Evolutionary conservation across 768 basidiomycete genomes (phyloP).

Genomic region (Lactarius hatsudake): DNA sequence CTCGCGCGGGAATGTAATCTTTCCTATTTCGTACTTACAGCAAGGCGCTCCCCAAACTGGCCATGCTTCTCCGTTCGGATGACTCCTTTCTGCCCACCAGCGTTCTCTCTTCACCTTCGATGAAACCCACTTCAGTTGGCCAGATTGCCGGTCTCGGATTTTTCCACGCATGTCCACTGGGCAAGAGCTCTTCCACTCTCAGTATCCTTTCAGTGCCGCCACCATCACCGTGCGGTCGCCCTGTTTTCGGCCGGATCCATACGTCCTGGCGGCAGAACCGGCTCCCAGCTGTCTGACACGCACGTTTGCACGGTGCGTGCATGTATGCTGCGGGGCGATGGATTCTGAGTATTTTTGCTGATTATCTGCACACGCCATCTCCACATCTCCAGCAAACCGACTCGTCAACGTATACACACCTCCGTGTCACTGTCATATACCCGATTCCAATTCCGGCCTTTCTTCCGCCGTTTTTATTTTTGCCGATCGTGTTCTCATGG

Average conservation of each 20-base stretch:
- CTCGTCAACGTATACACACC: background rate
- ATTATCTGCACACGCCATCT: background rate
- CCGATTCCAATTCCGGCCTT: background rate
- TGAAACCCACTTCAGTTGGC: slow-evolving; percentile 10
- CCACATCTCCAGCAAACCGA: background rate
- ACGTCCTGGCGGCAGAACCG: background rate
- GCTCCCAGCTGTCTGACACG: background rate
- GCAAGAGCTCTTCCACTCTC: background rate
- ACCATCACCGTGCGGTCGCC: slow-evolving; percentile 16
- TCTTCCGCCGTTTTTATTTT: background rate
- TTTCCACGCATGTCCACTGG: slow-evolving; percentile 4
- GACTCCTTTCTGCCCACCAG: slow-evolving; percentile 29
- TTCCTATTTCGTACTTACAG: slow-evolving; percentile 13
- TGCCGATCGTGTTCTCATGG: background rate
- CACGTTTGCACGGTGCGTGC: background rate
- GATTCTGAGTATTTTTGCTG: background rate
- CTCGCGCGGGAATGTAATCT: slow-evolving; percentile 12
- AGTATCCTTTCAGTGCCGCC: slow-evolving; percentile 20
- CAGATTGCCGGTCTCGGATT: slow-evolving; percentile 5
- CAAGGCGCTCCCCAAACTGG: slow-evolving; percentile 9
- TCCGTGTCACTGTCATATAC: background rate
- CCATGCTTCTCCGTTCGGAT: slow-evolving; percentile 20
- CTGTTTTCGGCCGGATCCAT: slow-evolving; percentile 16
- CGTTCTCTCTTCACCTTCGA: slow-evolving; percentile 6
- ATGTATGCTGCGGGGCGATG: background rate